Conservation (phyloP, 2,329 filamentous ascomycete species). For the Colletotrichum gigasporum region DNA sequence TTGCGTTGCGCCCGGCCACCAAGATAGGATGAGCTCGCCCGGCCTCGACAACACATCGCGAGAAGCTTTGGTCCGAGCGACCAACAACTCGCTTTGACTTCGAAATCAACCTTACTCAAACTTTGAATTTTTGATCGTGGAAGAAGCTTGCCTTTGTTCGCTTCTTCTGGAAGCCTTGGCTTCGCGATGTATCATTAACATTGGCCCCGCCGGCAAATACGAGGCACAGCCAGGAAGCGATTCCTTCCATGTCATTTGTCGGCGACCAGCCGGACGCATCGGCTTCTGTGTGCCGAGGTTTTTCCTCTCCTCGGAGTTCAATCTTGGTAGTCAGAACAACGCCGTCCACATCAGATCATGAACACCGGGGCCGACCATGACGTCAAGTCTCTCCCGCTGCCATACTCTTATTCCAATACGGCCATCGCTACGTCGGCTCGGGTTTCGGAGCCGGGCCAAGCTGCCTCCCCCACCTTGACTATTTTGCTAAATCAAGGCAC, state of each 20-base stretch:
- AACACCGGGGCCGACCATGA: neutral
- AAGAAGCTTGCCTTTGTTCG: neutral
- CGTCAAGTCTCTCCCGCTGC: neutral
- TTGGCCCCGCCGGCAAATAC: conserved; percentile 4
- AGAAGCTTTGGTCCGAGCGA: neutral
- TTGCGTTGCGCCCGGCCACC: neutral
- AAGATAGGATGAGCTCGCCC: neutral
- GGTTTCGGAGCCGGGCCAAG: neutral
- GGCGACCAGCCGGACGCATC: neutral
- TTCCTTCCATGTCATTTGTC: neutral
- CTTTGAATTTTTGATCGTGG: neutral
- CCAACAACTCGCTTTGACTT: neutral
- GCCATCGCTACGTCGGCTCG: neutral
- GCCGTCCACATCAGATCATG: neutral
- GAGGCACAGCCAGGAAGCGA: neutral
- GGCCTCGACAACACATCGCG: neutral
- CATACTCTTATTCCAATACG: neutral
- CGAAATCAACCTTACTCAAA: neutral
- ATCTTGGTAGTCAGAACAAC: neutral
- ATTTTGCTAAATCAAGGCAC: no score
- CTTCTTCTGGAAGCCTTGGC: neutral
- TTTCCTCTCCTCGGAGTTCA: no score
- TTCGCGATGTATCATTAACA: neutral
- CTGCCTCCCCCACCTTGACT: no score
- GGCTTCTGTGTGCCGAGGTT: neutral